phyloP scores from a whole-genome alignment of 2,329 filamentous ascomycete genomes.

The Phoma sp. region DNA sequence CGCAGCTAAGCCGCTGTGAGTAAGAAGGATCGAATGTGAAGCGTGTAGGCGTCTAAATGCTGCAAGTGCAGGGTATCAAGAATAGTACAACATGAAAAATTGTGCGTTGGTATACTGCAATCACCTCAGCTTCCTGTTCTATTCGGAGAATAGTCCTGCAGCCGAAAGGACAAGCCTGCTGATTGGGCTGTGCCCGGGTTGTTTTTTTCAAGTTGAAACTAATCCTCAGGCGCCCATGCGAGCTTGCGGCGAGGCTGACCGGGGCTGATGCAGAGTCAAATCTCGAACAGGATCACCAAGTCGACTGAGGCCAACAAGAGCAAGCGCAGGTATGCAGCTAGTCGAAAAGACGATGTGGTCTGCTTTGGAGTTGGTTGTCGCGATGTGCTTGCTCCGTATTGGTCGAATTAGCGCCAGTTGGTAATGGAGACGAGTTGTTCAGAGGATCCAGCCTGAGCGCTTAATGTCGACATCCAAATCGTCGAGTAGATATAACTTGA shows the following conservation, averaged over 20 bases:
- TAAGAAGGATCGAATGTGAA: constrained; percentile 32
- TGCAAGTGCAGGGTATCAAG: constrained; percentile 30
- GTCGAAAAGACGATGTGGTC: constrained; percentile 17
- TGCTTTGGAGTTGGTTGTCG: constrained; percentile 11
- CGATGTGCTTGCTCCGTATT: constrained; percentile 32
- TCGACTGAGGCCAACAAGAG: constrained; percentile 19
- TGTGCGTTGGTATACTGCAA: constrained; percentile 33
- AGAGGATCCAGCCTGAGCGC: constrained; percentile 39
- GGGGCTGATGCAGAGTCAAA: constrained; percentile 28
- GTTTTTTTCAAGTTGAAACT: constrained; percentile 41
- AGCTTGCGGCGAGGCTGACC: constrained; percentile 39
- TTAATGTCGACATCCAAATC: constrained; percentile 38
- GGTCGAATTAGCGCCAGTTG: constrained; percentile 40
- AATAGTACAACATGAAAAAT: constrained; percentile 38
- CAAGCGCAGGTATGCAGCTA: constrained; percentile 31
- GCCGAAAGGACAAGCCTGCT: constrained; percentile 12
- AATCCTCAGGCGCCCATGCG: constrained; percentile 25
- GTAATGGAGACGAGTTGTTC: constrained; percentile 25
- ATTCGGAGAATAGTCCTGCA: constrained; percentile 25
- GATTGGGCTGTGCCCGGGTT: constrained; percentile 30
- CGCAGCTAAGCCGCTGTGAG: constrained; percentile 36
- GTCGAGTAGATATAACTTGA: constrained; percentile 35
- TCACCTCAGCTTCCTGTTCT: constrained; percentile 30
- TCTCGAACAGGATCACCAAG: constrained; percentile 13
- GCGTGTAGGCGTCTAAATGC: constrained; percentile 36